A percentile compares a stretch with the other conserved stretches of the same genome.
phyloP scores from a whole-genome alignment of 2,329 filamentous ascomycete species.

The Macrophomina phaseolina region DNA sequence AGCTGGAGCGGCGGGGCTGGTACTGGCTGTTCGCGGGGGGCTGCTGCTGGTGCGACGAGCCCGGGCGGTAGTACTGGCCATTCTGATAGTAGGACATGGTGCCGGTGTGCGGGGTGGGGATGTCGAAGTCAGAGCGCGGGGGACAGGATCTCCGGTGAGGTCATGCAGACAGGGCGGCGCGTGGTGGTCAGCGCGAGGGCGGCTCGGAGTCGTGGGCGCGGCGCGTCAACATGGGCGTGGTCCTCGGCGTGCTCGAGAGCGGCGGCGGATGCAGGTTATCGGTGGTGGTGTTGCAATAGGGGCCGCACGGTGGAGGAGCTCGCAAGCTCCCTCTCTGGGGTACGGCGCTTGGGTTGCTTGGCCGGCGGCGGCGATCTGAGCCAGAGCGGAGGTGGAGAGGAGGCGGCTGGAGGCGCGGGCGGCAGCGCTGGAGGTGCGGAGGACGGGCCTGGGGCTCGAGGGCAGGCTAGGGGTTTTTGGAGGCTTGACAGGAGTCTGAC shows the following conservation, averaged over 20 bases:
- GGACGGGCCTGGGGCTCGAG: not conserved
- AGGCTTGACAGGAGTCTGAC: conserved; percentile 20
- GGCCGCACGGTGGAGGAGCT: conserved; percentile 24
- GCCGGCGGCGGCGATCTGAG: not conserved
- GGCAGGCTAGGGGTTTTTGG: not conserved
- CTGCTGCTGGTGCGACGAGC: conserved; percentile 48
- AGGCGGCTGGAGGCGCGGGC: not conserved
- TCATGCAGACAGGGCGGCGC: conserved; percentile 12
- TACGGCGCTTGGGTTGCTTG: not conserved
- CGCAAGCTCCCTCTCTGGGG: conserved; percentile 18
- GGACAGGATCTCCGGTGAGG: conserved; percentile 20
- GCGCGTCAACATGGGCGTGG: conserved; percentile 6
- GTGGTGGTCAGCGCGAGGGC: conserved; percentile 19
- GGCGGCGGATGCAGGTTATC: not conserved
- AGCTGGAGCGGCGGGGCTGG: conserved; percentile 68
- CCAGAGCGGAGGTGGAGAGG: not conserved
- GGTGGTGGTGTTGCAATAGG: conserved; percentile 19
- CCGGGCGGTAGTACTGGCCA: conserved; percentile 56
- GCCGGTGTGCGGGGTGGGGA: conserved; percentile 17
- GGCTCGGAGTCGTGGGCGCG: too few relatives aligned
- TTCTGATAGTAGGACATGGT: conserved; percentile 64
- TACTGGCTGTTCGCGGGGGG: conserved; percentile 43
- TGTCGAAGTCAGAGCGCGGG: not conserved
- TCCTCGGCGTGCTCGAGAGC: conserved; percentile 1
- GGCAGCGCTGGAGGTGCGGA: not conserved